Base-by-base conservation (phyloP, 129 eudicot species). In the Silybum marianum region DNA sequence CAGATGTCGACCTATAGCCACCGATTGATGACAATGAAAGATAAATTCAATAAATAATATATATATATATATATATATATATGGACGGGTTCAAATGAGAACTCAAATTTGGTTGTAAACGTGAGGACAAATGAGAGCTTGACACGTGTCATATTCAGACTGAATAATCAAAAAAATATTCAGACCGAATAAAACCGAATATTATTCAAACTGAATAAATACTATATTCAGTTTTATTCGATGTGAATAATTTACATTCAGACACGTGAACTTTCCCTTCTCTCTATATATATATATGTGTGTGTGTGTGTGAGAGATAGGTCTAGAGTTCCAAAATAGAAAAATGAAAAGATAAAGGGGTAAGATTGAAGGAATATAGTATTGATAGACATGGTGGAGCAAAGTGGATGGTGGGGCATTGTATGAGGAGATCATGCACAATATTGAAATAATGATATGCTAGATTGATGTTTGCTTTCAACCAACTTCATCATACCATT, bases 381-480 rank as follows among this genome's bases (percentile, higher is more conserved):
- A 13, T 73, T 72, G 72, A 72, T 72, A 80, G 78, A 80, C 72
- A 72, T 24, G 24, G 73, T 80, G 78, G 83, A 72, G 72, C 65
- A 80, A 71, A 80, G 78, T 54, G 83, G 78, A 62, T 80, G 71
- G 83, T 80, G 78, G 83, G 83, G 19, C 36, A 71, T 54, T 72
- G 3, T 72, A 28, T 38, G 72, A 80, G 69, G 83, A 80, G 72
- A 80, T 80, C 71, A 58, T 71, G 81, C 74, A 78, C 81, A 68
- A 24, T 78, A 78, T 78, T 78, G 66, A 78, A 78, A 42, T 78
- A 68, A 78, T 78, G 62, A 78, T 39, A 39, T 40, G 73, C 72
- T 80, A 80, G 84, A 80, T 80, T 80, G 84, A 80, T 80, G 84
- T 72, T 80, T 24, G 72, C 30, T 72, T 80, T 62, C 78, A 80